Conservation (phyloP, 345 rosid species). For the Raphanus raphanistrum region DNA sequence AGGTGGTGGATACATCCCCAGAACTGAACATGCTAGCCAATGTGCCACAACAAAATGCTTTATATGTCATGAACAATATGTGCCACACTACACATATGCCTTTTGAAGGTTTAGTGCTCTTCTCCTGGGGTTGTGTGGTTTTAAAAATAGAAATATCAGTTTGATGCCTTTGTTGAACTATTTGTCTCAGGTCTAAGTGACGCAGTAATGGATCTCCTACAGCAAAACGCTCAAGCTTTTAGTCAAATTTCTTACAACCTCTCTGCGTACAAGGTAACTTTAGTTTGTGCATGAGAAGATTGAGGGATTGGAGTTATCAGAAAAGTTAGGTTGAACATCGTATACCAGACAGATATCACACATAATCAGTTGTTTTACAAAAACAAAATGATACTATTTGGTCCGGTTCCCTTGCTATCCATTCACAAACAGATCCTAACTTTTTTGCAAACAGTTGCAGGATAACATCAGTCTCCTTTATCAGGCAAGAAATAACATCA, state of each 20-base stretch:
- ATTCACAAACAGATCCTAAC: constrained; percentile 14
- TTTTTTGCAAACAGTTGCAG: constrained; percentile 63
- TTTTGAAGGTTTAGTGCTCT: constrained; percentile 61
- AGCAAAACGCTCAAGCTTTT: constrained; percentile 70
- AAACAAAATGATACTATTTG: constrained; percentile 3
- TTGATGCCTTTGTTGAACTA: constrained; percentile 22
- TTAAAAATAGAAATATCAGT: not conserved
- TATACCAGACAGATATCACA: not conserved
- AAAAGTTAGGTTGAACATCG: not conserved
- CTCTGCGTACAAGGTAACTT: constrained; percentile 63
- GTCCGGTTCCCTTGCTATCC: constrained; percentile 5
- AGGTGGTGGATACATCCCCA: constrained; percentile 77
- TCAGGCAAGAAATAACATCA: constrained; percentile 67
- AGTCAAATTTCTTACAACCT: constrained; percentile 73
- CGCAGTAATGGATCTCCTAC: constrained; percentile 63
- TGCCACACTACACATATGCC: constrained; percentile 47
- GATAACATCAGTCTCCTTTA: constrained; percentile 76
- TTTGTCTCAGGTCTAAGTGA: constrained; percentile 63
- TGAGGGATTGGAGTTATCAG: not conserved
- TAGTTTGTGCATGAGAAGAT: constrained; percentile 15
- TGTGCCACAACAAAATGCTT: constrained; percentile 54
- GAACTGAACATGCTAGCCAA: constrained; percentile 53
- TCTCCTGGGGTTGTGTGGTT: constrained; percentile 14
- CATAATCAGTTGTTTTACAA: constrained; percentile 13
- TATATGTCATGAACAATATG: constrained; percentile 50